phyloP scores from a whole-genome alignment of 306 rosid species.

The Comarum palustre region DNA sequence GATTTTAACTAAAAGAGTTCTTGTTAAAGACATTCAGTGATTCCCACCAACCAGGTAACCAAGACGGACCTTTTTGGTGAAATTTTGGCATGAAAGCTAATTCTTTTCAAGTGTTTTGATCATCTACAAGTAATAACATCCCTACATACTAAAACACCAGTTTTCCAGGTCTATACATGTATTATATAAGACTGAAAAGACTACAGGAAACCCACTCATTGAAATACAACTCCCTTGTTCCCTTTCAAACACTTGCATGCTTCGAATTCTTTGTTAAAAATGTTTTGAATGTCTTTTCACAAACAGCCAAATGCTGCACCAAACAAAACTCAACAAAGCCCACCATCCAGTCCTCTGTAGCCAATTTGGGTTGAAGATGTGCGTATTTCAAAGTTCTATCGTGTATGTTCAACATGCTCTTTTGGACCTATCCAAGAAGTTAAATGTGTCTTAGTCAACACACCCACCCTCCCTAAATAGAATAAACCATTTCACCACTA shows the following conservation, averaged over 20 bases:
- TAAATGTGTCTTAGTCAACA: background rate
- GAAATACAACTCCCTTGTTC: background rate
- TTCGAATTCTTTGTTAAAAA: background rate
- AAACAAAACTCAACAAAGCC: background rate
- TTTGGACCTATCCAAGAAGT: background rate
- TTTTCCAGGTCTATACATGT: no score
- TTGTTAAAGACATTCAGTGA: no score
- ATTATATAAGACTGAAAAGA: no score
- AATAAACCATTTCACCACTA: background rate
- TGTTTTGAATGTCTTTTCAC: background rate
- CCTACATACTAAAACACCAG: no score
- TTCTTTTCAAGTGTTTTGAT: no score
- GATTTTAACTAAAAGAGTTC: no score
- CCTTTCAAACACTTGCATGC: background rate
- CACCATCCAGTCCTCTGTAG: background rate
- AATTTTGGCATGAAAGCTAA: no score
- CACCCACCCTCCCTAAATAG: background rate
- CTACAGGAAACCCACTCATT: background rate
- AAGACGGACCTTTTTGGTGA: no score
- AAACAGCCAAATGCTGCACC: background rate
- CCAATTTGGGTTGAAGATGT: background rate
- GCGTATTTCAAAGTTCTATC: background rate
- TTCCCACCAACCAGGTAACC: no score
- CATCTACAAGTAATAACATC: no score
- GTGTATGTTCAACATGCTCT: background rate